Percentiles rank a stretch among this genome's conserved stretches.
Conservation (phyloP, 2,329 filamentous ascomycete species). For the Arachnomyces sp. region DNA sequence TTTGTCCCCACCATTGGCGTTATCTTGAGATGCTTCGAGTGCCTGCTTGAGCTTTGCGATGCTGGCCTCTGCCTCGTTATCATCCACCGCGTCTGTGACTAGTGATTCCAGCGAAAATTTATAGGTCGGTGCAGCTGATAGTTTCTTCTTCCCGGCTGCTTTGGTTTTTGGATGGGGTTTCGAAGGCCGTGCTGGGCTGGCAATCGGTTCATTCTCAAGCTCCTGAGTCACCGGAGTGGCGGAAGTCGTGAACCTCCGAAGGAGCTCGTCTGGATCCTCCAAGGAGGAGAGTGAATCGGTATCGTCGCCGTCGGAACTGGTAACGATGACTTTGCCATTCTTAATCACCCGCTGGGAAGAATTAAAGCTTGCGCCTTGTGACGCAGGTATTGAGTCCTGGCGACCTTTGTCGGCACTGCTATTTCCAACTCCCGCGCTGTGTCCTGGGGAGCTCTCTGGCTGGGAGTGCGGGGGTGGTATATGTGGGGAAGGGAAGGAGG, state of each 20-base stretch:
- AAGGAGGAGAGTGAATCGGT: slow-evolving; percentile 51
- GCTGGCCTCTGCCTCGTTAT: slow-evolving; percentile 53
- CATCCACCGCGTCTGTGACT: slow-evolving; percentile 51
- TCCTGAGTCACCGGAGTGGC: slow-evolving; percentile 4
- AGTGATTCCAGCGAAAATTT: slow-evolving; percentile 59
- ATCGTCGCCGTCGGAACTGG: slow-evolving; percentile 65
- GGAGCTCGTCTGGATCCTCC: slow-evolving; percentile 48
- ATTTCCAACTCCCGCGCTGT: not conserved
- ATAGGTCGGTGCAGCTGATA: slow-evolving; percentile 39
- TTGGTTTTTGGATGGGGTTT: slow-evolving; percentile 13
- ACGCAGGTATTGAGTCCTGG: no score
- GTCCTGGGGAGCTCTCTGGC: slow-evolving; percentile 11
- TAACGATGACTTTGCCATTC: slow-evolving; percentile 48
- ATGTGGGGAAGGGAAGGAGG: no score
- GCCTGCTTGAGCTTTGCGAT: slow-evolving; percentile 32
- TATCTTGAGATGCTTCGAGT: slow-evolving; percentile 17
- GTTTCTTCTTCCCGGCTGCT: slow-evolving; percentile 14
- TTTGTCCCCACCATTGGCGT: slow-evolving; percentile 6
- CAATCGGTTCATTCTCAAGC: not conserved
- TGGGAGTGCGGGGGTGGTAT: no score
- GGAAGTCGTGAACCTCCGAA: slow-evolving; percentile 23
- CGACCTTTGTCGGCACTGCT: no score
- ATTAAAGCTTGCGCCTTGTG: slow-evolving; percentile 15
- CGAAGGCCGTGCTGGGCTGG: not conserved
- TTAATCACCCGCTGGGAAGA: slow-evolving; percentile 49